Percentiles rank a stretch among this genome's conserved stretches.
These are phyloP conservation scores for Erodium chrysanthum DNA, from an alignment of 441 rosid species.

Conservation along the genomic window DNA sequence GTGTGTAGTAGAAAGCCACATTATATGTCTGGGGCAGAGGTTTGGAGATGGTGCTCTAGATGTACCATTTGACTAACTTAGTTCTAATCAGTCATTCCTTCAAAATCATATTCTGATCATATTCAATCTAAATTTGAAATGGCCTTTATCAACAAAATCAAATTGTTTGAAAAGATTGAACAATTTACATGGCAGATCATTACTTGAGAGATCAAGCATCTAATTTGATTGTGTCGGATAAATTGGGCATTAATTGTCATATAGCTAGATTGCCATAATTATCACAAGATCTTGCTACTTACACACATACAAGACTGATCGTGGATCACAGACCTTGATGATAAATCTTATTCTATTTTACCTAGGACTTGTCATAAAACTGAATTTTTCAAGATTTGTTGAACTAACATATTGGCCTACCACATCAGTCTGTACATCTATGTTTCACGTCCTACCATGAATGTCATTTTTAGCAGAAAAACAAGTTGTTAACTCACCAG, in stretches of 20 bases:
- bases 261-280: neutral
- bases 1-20: neutral
- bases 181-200: neutral
- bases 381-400: neutral
- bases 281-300: neutral
- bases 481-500: slow-evolving; percentile 44
- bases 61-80: neutral
- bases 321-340: neutral
- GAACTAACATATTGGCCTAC: neutral
- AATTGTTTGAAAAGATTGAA: neutral
- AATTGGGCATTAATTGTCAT: neutral
- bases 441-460: neutral
- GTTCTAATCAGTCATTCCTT: no score
- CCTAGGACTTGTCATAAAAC: neutral
- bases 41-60: neutral
- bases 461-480: slow-evolving; percentile 4
- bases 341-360: neutral
- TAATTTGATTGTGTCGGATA: neutral
- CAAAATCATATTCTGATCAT: neutral
- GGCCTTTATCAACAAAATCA: neutral
- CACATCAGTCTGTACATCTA: neutral
- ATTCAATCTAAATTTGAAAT: neutral
- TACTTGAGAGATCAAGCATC: neutral
- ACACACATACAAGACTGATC: neutral
- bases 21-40: neutral